Conservation (phyloP, 208 protist genomes). For the Leishmania arabica region DNA sequence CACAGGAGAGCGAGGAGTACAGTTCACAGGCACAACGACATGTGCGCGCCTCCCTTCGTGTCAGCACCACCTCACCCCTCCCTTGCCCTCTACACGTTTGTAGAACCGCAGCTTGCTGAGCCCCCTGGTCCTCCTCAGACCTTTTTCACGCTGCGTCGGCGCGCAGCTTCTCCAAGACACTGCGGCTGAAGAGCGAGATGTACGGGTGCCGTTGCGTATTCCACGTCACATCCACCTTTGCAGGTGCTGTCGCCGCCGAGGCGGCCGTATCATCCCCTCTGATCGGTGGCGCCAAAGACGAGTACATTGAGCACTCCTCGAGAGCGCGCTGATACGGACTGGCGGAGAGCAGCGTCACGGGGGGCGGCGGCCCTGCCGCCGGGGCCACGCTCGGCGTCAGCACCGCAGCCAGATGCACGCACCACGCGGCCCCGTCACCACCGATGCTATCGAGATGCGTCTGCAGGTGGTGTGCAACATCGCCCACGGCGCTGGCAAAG, state of each 20-base stretch:
- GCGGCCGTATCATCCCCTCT: background rate
- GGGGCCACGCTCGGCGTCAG: slow-evolving; percentile 11
- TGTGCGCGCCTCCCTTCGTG: background rate
- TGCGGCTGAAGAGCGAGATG: slow-evolving; percentile 67
- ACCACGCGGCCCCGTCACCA: slow-evolving; percentile 42
- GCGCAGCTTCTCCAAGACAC: slow-evolving; percentile 51
- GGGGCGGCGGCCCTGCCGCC: slow-evolving; percentile 2
- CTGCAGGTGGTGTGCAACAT: slow-evolving; percentile 38
- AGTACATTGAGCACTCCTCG: slow-evolving; percentile 70
- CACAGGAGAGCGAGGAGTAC: background rate
- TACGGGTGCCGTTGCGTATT: slow-evolving; percentile 78
- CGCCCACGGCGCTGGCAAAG: slow-evolving; percentile 37
- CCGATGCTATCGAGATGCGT: slow-evolving; percentile 10
- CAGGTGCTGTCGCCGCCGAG: background rate
- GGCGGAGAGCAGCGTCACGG: slow-evolving; percentile 64
- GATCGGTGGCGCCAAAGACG: slow-evolving; percentile 11
- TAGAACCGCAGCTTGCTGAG: background rate
- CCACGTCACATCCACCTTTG: slow-evolving; percentile 48
- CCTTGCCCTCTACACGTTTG: background rate
- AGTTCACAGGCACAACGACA: background rate
- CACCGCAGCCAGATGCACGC: slow-evolving; percentile 53
- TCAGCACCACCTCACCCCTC: background rate
- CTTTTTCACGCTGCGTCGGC: slow-evolving; percentile 2
- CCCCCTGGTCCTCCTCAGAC: background rate
- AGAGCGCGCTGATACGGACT: slow-evolving; percentile 51